Percentiles rank a stretch among this genome's conserved stretches.
phyloP scores from a whole-genome alignment of 306 rosid genomes.

The Vigna mungo region DNA sequence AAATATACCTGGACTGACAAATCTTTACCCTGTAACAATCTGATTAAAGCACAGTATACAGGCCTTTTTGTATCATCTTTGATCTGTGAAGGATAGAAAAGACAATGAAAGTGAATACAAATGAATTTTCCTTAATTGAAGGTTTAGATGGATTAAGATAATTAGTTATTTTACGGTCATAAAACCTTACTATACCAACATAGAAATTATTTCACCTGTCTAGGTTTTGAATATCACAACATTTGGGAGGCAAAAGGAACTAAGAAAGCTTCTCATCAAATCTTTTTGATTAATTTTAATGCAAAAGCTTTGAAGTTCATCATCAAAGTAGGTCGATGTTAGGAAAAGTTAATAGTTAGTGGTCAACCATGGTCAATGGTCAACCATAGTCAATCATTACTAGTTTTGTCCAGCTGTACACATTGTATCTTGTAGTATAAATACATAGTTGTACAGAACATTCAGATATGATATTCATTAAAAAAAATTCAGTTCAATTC shows the following conservation, averaged over 20 bases:
- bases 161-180: constrained; percentile 12
- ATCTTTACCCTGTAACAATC: constrained; percentile 82
- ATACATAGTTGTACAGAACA: no score
- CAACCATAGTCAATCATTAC: no score
- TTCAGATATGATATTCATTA: no score
- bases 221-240: constrained; percentile 27
- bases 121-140: constrained; percentile 33
- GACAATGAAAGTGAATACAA: constrained; percentile 31
- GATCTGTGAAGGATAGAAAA: constrained; percentile 62
- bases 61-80: constrained; percentile 91
- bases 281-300: constrained; percentile 21
- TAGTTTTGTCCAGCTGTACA: no score
- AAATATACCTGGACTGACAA: constrained; percentile 83
- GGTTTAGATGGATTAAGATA: constrained; percentile 31
- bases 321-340: constrained; percentile 18
- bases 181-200: not conserved
- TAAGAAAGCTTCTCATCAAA: constrained; percentile 23
- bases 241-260: constrained; percentile 1
- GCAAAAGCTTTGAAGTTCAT: constrained; percentile 28
- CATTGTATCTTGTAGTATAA: no score
- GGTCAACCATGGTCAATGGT: no score
- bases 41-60: constrained; percentile 91
- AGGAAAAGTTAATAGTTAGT: no score
- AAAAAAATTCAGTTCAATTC: no score
- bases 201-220: constrained; percentile 15